Evolutionary conservation across 1,139 yeast species (phyloP).

Genomic region (Barnettozyma hawaiiensis): DNA sequence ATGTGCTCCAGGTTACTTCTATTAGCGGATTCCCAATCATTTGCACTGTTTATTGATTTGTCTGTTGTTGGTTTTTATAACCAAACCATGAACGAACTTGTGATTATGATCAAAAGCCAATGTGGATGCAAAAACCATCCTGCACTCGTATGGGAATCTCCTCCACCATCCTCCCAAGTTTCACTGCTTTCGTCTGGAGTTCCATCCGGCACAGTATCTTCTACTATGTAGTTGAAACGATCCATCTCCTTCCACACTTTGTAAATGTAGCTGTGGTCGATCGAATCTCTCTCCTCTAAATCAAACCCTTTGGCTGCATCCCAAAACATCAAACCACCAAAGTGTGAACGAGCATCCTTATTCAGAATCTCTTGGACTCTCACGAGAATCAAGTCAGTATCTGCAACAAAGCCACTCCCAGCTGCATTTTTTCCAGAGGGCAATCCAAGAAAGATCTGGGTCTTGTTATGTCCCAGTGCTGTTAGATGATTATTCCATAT

Average conservation of each 20-base stretch:
- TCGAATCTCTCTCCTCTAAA: conserved; percentile 32
- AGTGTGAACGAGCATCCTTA: conserved; percentile 28
- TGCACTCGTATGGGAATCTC: background rate
- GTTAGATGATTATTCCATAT: conserved; percentile 60
- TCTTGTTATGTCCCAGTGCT: conserved; percentile 46
- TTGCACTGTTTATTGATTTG: too few species aligned
- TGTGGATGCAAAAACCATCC: background rate
- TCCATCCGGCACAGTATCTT: conserved; percentile 8
- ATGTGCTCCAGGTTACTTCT: too few species aligned
- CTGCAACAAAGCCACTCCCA: conserved; percentile 48
- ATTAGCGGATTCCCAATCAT: too few species aligned
- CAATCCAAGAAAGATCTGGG: conserved; percentile 56
- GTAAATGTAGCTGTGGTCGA: conserved; percentile 19
- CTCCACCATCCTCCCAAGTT: background rate
- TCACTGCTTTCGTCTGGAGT: background rate
- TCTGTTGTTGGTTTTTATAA: too few species aligned
- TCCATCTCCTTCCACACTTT: conserved; percentile 18
- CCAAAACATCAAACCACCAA: conserved; percentile 81
- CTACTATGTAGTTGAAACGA: conserved; percentile 7
- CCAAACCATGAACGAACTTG: background rate
- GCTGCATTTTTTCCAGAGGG: conserved; percentile 59
- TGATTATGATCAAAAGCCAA: background rate
- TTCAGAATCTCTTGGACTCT: conserved; percentile 14
- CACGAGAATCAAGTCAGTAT: conserved; percentile 29
- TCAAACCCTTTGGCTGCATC: conserved; percentile 67